These are phyloP conservation scores for Candida gorgasii DNA, from an alignment of 805 yeast genomes.

Conservation along the genomic window DNA sequence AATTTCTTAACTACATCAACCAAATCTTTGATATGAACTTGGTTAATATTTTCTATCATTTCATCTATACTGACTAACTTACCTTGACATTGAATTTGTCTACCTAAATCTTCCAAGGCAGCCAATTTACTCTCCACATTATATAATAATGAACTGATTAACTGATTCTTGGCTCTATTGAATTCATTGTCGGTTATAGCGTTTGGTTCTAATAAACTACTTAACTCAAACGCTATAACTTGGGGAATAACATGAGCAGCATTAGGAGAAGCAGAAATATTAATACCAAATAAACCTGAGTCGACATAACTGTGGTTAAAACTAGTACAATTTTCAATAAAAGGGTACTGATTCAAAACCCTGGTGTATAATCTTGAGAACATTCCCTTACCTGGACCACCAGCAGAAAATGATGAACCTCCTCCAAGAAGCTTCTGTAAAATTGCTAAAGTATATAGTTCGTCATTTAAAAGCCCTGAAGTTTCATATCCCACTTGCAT, in stretches of 20 bases:
- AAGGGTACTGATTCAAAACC: conserved; percentile 88
- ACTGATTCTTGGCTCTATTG: conserved; percentile 86
- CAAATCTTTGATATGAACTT: conserved; percentile 66
- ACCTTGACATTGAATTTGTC: conserved; percentile 88
- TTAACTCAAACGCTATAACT: conserved; percentile 55
- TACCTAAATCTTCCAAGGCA: conserved; percentile 92
- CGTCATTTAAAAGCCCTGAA: conserved; percentile 76
- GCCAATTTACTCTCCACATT: conserved; percentile 90
- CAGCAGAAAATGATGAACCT: conserved; percentile 96
- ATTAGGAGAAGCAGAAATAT: conserved; percentile 80
- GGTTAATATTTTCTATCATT: conserved; percentile 77
- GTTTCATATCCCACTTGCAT: conserved; percentile 89
- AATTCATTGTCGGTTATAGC: conserved; percentile 74
- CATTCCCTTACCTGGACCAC: conserved; percentile 99
- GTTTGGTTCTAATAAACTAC: conserved; percentile 35
- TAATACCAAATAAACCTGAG: conserved; percentile 88
- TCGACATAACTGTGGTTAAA: conserved; percentile 90
- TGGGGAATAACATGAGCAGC: conserved; percentile 85
- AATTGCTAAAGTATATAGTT: conserved; percentile 86
- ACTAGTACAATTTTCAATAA: conserved; percentile 82
- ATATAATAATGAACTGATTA: conserved; percentile 85
- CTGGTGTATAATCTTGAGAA: conserved; percentile 90
- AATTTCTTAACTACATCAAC: conserved; percentile 72
- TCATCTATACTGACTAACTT: conserved; percentile 72
- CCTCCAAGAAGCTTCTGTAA: conserved; percentile 92